phyloP scores from a whole-genome alignment of 768 basidiomycete species.

The Russula virescens region DNA sequence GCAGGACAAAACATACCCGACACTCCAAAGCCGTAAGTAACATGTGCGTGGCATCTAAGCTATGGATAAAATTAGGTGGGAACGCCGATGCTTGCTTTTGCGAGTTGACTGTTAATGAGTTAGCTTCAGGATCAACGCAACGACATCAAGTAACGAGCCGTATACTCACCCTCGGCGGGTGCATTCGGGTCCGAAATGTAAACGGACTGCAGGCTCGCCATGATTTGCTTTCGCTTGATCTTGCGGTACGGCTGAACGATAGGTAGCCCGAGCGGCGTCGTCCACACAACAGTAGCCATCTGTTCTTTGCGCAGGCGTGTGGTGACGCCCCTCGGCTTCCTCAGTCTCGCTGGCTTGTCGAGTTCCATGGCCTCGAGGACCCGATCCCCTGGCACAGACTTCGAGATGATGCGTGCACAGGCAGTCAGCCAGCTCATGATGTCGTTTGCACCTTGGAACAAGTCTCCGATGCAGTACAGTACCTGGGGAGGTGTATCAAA shows the following conservation, averaged over 20 bases:
- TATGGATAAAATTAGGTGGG: conserved; percentile 98
- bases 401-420: conserved; percentile 78
- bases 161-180: conserved; percentile 52
- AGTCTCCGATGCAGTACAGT: conserved; percentile 78
- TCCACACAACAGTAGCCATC: conserved; percentile 96
- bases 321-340: conserved; percentile 24
- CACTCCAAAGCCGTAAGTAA: conserved; percentile 92
- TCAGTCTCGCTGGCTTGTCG: conserved; percentile 13
- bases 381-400: conserved; percentile 73
- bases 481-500: conserved; percentile 37
- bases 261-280: conserved; percentile 89
- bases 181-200: conserved; percentile 83
- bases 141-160: not conserved
- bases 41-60: conserved; percentile 98
- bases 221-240: conserved; percentile 71
- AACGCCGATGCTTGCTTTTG: conserved; percentile 92
- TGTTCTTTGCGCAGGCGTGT: conserved; percentile 68
- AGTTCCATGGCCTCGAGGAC: conserved; percentile 42
- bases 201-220: conserved; percentile 79
- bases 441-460: conserved; percentile 86
- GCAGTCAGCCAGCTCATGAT: conserved; percentile 91
- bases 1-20: conserved; percentile 43
- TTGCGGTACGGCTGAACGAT: conserved; percentile 96
- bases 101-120: conserved; percentile 52
- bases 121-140: not conserved